phyloP scores from a whole-genome alignment of 106 monocot genomes.

The Allium fistulosum region DNA sequence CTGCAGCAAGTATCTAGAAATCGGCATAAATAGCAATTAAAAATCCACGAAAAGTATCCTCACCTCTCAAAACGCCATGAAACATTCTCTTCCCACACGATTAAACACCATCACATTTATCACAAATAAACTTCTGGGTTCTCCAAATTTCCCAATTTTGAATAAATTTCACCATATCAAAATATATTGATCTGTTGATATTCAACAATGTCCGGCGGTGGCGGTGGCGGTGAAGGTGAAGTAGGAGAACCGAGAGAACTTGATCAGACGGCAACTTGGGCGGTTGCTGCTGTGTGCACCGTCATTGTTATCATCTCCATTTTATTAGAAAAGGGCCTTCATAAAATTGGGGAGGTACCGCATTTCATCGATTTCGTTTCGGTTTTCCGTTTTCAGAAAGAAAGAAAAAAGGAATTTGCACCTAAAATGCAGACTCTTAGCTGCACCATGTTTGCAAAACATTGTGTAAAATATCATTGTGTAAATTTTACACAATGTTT shows the following conservation, averaged over 20 bases:
- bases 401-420: no score
- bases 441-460: neutral
- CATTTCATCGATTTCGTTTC: neutral
- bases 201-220: neutral
- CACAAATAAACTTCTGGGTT: no score
- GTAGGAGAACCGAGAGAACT: slow-evolving; percentile 26
- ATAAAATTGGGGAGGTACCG: slow-evolving; percentile 54
- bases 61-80: no score
- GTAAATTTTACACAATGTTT: neutral
- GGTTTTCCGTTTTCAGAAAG: neutral
- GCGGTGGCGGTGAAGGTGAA: slow-evolving; percentile 19
- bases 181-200: no score
- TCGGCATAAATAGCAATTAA: no score
- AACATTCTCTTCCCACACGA: no score
- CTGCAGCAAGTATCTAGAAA: no score
- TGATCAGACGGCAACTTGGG: slow-evolving; percentile 70
- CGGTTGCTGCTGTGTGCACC: slow-evolving; percentile 55
- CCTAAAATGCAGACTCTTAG: neutral
- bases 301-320: slow-evolving; percentile 61
- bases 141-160: no score
- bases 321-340: slow-evolving; percentile 48
- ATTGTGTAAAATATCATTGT: neutral
- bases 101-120: no score
- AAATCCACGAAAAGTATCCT: no score
- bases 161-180: no score